Evolutionary conservation across 495 filamentous ascomycete genomes (phyloP), one percentile per base, ranked within the genome.

Genomic region (Hypoxylon cercidicola): DNA sequence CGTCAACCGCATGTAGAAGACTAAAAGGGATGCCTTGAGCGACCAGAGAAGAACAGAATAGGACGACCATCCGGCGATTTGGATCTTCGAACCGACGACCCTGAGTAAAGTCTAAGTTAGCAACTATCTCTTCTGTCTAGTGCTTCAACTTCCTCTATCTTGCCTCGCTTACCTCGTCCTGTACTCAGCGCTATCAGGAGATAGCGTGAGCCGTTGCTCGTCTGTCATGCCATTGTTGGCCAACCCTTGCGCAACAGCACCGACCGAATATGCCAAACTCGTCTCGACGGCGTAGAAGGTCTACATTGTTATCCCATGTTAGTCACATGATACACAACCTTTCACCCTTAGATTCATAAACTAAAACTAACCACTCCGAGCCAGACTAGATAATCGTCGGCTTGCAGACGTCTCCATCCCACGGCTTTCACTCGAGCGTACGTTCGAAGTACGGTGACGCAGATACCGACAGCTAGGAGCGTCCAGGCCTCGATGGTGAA

Each of bases 191-290:
- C 79, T 80, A n/a, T 69, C 57, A 0, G 82, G 77, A 10, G 74
- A 72, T 8, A 88, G 72, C 0, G 75, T 53, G 7, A 59, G 66
- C 18, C 86, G 77, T 54, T 85, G 64, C 16, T 78, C 78, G 35
- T 83, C 79, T 4, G 85, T 85, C 84, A 88, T 87, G 62, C 80
- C 64, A 69, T 86, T 88, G 68, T 89, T 89, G 25, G 85, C 85
- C 25, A 89, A 77, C 1, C 86, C 86, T 16, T 76, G 69, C 47
- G 79, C 86, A 60, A 77, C 77, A 52, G 71, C 66, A 18, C 74
- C 79, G 23, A 78, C 74, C 5, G 66, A 66, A 23, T 78, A 79
- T 1, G 75, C 77, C 10, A 79, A 64, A 20, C 70, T 68, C 0
- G 74, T 71, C 68, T 79, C 74, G 9, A 72, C 59, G 4, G 73